A percentile compares a stretch with the other conserved stretches of the same genome.
Conservation (phyloP, 2,329 filamentous ascomycete species). For the Myriosclerotinia scirpicola region DNA sequence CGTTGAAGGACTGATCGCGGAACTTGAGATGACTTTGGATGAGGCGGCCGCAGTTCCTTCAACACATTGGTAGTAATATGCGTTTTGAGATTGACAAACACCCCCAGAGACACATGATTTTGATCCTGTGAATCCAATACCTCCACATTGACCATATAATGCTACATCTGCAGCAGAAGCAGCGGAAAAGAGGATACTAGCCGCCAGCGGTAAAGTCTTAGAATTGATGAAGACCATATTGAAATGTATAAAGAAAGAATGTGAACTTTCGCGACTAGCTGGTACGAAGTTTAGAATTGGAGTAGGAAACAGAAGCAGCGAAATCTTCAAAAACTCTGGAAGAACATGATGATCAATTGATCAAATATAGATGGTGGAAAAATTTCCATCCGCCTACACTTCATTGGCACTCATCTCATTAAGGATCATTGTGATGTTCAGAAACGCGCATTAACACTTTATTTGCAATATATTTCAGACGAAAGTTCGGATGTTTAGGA, state of each 20-base stretch:
- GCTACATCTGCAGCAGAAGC: constrained; percentile 10
- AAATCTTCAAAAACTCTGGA: too few relatives aligned
- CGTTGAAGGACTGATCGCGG: background rate
- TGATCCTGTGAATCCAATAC: constrained; percentile 36
- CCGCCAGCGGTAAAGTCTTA: constrained; percentile 2
- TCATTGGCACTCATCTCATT: background rate
- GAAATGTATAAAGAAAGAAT: background rate
- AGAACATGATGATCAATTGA: too few relatives aligned
- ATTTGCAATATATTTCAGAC: constrained; percentile 7
- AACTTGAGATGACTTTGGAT: background rate
- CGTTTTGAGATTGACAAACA: constrained; percentile 16
- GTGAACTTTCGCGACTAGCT: background rate
- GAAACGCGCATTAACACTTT: background rate
- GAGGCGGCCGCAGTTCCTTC: background rate
- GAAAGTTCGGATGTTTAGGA: background rate
- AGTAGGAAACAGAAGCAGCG: too few relatives aligned
- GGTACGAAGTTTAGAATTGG: too few relatives aligned
- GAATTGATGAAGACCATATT: background rate
- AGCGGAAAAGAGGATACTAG: constrained; percentile 1
- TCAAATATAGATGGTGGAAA: background rate
- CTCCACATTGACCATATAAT: constrained; percentile 34
- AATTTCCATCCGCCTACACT: background rate
- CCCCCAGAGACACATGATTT: constrained; percentile 39
- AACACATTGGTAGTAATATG: constrained; percentile 18
- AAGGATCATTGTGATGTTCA: background rate